Base-by-base conservation (phyloP, 1,284 basidiomycete genomes). In the Austropuccinia psidii region DNA sequence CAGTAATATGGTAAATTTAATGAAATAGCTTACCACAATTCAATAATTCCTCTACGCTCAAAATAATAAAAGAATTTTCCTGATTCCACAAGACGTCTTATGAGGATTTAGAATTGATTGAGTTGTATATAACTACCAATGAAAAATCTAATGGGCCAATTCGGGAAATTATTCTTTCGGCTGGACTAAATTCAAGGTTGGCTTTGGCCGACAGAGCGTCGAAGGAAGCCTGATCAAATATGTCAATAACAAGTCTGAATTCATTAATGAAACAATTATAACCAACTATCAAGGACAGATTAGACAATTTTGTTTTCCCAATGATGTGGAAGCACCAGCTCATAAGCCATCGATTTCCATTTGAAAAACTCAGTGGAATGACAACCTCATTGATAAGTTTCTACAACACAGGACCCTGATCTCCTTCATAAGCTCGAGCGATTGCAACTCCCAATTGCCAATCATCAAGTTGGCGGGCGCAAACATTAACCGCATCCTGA, bases 281-380 rank as follows among this genome's bases (percentile, higher is more conserved):
- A 61, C 68, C 13, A 17, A 91, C 91, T 76, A 94, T 81, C 21
- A 95, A 84, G 57, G 92, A 87, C 55, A 89, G 86, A 21, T 96
- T 90, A 1, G 93, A 88, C 15, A 96, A 80, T 81, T 97, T 93
- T 61, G 90, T 85, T 39, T 91, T 84, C 76, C 88, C 87, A 33
- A 98, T 83, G 76, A 91, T 83, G 91, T 93, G 96, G 80, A 97
- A 93, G 3, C 90, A 91, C 95, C 94, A 98, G 75, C 89, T 91
- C n/a, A 87, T 90, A n/a, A 98, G 83, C 89, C 91, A 98, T 41
- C 95, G 85, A 80, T 97, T 93, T 0, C 93, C 93, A 21, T 88
- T 85, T 66, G 84, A 84, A 79, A 97, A 91, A 0, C 93, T 93
- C 24, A 86, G 84, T 0, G 94, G 93, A 0, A 98, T 81, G 1